Base-by-base conservation (phyloP, 2,329 filamentous ascomycete species). In the Talaromyces rugulosus region DNA sequence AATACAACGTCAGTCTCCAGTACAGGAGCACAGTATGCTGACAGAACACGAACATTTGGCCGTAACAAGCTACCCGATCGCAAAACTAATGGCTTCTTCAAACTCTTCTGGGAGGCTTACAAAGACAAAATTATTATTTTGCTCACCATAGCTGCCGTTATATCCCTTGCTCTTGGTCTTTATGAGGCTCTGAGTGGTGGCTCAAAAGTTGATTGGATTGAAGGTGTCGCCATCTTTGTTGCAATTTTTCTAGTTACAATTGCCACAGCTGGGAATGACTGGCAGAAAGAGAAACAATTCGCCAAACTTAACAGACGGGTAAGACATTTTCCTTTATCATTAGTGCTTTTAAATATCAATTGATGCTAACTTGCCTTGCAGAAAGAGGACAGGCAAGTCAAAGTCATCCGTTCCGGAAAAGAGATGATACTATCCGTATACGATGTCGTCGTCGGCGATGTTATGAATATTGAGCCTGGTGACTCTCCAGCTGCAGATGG, bases 101-200 rank as follows among this genome's bases (percentile, higher is more conserved):
- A 77, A 62, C 71, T 90, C 7, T 80, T 87, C 62, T 91, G 88
- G 88, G 83, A 83, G 64, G 87, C 88, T 2, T 90, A 89, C 72
- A 89, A 90, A 66, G 89, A 91, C 74, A 89, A 89, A 66, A 86
- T 91, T 40, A 82, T 92, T 44, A 87, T 91, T 44, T 76, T 91
- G 5, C 77, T 91, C 63, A 89, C 87, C 0, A 81, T 86, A 40
- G 89, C 89, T 9, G 89, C 89, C 1, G 78, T 87, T 11, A 81
- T 91, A 11, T 91, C 88, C 0, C 75, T 91, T 7, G 86, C 85
- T 8, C 78, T 92, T 11, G 89, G 89, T 9, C 77, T 92, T 1
- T 92, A 91, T 68, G 83, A 89, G 71, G 85, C 86, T 0, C 80
- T 88, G 14, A 82, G 82, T 23, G 74, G 71, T 56, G 74, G 77